Evolutionary conservation across 2,329 filamentous ascomycete species (phyloP).

Genomic region (Hypomyces perniciosus): DNA sequence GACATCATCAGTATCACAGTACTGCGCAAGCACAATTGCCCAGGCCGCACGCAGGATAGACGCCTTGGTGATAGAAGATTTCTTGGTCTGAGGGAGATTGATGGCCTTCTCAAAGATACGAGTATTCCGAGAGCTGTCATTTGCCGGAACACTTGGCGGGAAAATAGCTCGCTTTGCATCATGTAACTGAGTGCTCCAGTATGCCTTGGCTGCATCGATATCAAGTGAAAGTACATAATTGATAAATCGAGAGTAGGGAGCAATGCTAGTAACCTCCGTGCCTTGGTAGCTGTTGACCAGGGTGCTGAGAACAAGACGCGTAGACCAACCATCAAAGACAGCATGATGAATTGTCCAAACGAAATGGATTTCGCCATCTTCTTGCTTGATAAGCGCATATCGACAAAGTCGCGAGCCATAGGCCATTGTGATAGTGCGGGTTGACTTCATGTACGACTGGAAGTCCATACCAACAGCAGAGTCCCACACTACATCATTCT

Average conservation of each 20-base stretch:
- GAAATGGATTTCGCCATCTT: neutral
- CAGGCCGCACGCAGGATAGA: constrained; percentile 4
- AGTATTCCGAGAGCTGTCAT: neutral
- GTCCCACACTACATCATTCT: constrained; percentile 5
- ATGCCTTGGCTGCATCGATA: constrained; percentile 2
- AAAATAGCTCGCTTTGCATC: neutral
- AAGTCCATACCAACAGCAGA: neutral
- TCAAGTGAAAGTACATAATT: neutral
- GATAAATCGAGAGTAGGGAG: constrained; percentile 4
- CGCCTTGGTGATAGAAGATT: neutral
- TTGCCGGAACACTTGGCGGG: neutral
- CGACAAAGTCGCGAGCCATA: neutral
- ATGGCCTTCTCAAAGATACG: neutral
- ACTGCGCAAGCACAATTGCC: constrained; percentile 4
- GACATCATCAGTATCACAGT: constrained; percentile 4
- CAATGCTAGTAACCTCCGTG: neutral
- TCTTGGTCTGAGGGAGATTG: neutral
- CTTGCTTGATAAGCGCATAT: neutral
- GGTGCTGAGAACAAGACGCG: neutral
- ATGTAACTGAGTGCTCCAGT: constrained; percentile 1
- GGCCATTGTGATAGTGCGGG: neutral
- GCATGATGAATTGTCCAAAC: constrained; percentile 7
- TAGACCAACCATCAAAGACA: constrained; percentile 4
- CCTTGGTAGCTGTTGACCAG: neutral
- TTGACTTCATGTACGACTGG: neutral